phyloP scores from a whole-genome alignment of 495 filamentous ascomycete genomes.

The Penicillium herquei region DNA sequence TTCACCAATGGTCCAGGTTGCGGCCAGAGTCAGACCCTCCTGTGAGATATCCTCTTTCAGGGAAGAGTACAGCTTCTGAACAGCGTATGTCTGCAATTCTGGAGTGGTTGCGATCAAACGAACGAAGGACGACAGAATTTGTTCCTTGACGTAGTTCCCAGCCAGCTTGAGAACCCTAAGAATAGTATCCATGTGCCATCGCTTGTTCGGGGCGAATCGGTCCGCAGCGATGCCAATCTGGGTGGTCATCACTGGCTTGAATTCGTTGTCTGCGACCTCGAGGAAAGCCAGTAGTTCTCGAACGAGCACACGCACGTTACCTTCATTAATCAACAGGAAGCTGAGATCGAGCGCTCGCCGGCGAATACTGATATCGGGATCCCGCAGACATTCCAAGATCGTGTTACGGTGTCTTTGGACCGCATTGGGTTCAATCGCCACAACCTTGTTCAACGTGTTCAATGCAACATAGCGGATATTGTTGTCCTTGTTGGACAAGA shows the following conservation, averaged over 20 bases:
- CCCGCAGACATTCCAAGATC: conserved; percentile 91
- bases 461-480: conserved; percentile 98
- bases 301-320: conserved; percentile 90
- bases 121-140: conserved; percentile 94
- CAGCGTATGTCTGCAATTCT: conserved; percentile 93
- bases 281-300: conserved; percentile 90
- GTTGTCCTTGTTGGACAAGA: conserved; percentile 95
- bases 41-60: conserved; percentile 96
- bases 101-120: conserved; percentile 92
- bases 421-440: conserved; percentile 95
- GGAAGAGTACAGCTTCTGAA: conserved; percentile 86
- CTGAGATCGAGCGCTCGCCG: conserved; percentile 92
- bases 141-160: conserved; percentile 95
- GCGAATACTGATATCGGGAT: conserved; percentile 98
- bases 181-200: conserved; percentile 98
- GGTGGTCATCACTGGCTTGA: conserved; percentile 95
- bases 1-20: conserved; percentile 98
- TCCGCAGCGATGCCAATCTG: conserved; percentile 98
- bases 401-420: conserved; percentile 97
- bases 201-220: conserved; percentile 90
- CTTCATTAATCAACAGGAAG: conserved; percentile 96
- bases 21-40: conserved; percentile 88
- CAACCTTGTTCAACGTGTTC: conserved; percentile 97
- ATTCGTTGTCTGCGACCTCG: conserved; percentile 96
- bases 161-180: conserved; percentile 90